phyloP scores from a whole-genome alignment of 305 asterid species.

The Fraxinus nigra region DNA sequence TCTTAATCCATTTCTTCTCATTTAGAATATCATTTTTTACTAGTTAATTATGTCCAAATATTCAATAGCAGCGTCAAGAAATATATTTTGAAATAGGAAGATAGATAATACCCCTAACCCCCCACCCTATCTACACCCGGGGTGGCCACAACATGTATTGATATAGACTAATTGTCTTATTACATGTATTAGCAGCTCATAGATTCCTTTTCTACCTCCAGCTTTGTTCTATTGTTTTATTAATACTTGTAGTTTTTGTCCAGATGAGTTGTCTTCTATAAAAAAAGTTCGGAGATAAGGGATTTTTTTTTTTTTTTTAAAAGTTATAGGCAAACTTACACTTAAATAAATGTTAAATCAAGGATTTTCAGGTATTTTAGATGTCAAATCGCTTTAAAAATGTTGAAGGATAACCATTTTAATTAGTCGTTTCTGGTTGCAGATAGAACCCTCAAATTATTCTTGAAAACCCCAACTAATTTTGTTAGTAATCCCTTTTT shows the following conservation, averaged over 20 bases:
- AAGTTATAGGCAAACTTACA: neutral
- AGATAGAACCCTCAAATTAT: neutral
- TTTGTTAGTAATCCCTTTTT: neutral
- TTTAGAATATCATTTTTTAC: neutral
- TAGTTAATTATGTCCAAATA: neutral
- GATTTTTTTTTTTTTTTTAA: too few relatives aligned
- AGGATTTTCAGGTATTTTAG: constrained; percentile 17
- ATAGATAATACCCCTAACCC: neutral
- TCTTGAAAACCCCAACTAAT: neutral
- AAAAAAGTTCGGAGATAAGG: neutral
- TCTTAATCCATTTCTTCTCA: constrained; percentile 18
- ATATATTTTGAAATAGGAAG: neutral
- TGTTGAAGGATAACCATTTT: neutral
- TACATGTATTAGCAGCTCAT: constrained; percentile 10
- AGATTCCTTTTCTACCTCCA: constrained; percentile 37
- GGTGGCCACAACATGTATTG: neutral
- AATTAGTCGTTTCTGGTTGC: neutral
- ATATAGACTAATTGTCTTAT: constrained; percentile 9
- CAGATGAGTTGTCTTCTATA: constrained; percentile 28
- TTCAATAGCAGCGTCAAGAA: neutral
- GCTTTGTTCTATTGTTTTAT: constrained; percentile 28
- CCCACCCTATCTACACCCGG: neutral
- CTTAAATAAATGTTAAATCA: neutral
- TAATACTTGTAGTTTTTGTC: constrained; percentile 6
- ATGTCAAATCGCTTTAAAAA: neutral